A percentile compares a stretch with the other conserved stretches of the same genome.
Conservation (phyloP, 2,329 filamentous ascomycete genomes). For the Aspergillus sp. region DNA sequence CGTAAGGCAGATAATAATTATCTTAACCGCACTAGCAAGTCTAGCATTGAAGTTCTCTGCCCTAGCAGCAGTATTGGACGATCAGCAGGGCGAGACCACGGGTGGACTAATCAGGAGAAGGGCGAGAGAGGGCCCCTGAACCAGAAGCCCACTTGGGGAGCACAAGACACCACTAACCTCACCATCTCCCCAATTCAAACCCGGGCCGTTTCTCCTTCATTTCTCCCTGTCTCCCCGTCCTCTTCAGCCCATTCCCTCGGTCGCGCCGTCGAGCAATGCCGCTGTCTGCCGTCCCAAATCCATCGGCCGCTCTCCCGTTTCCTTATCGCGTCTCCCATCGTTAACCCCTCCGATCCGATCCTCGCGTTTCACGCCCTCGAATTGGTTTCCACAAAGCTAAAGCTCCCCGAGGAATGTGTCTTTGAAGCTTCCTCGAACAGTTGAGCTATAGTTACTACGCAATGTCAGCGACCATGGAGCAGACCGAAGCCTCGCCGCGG, state of each 20-base stretch:
- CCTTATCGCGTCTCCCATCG: slow-evolving; percentile 15
- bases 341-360: slow-evolving; percentile 15
- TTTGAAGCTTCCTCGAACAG: not conserved
- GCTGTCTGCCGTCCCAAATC: slow-evolving; percentile 13
- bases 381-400: not conserved
- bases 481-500: slow-evolving; percentile 22
- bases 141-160: not conserved
- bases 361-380: not conserved
- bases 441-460: not conserved
- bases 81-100: slow-evolving; percentile 29
- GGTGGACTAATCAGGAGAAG: slow-evolving; percentile 2
- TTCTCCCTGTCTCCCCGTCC: not conserved
- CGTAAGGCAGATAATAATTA: no score
- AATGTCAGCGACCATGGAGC: slow-evolving; percentile 25
- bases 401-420: slow-evolving; percentile 10
- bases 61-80: slow-evolving; percentile 21
- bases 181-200: slow-evolving; percentile 8
- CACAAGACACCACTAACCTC: slow-evolving; percentile 3
- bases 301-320: slow-evolving; percentile 10
- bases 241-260: not conserved
- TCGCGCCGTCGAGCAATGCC: slow-evolving; percentile 18
- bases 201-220: slow-evolving; percentile 3
- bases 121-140: slow-evolving; percentile 9
- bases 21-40: not conserved
- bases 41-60: not conserved